These are phyloP conservation scores for Theileria orientalis DNA, from an alignment of 169 alveolate species.

Conservation along the genomic window DNA sequence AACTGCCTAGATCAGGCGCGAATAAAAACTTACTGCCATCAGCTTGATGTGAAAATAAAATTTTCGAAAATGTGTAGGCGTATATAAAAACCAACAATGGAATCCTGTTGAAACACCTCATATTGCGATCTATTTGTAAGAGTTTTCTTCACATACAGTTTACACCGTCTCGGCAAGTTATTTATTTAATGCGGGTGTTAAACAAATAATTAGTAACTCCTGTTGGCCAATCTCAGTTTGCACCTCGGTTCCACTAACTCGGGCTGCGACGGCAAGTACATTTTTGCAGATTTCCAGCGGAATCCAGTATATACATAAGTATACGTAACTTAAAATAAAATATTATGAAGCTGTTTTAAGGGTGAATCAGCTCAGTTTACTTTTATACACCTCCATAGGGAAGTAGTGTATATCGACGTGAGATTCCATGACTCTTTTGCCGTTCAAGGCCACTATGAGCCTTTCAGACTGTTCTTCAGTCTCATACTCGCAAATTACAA, in stretches of 20 bases:
- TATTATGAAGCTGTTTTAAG: too few relatives aligned
- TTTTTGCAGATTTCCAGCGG: too few relatives aligned
- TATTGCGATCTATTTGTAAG: neutral
- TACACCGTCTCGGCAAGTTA: neutral
- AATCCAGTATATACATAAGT: too few relatives aligned
- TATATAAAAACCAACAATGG: neutral
- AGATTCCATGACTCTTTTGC: slow-evolving; percentile 4
- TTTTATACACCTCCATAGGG: neutral
- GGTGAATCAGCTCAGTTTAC: too few relatives aligned
- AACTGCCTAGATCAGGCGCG: neutral
- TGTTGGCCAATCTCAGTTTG: neutral
- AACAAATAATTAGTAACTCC: neutral
- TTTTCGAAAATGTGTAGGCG: neutral
- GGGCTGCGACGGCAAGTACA: too few relatives aligned
- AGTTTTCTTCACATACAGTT: neutral
- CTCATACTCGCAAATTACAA: slow-evolving; percentile 50
- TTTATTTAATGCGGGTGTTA: neutral
- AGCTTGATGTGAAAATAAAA: slow-evolving; percentile 10
- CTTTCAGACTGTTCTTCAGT: slow-evolving; percentile 37
- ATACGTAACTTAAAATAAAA: neutral
- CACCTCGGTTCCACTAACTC: slow-evolving; percentile 21
- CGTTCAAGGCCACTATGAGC: slow-evolving; percentile 11
- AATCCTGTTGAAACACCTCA: neutral
- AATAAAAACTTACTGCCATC: neutral
- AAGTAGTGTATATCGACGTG: slow-evolving; percentile 17